Base-by-base conservation (phyloP, 805 yeast species). In the Spathaspora passalidarum region DNA sequence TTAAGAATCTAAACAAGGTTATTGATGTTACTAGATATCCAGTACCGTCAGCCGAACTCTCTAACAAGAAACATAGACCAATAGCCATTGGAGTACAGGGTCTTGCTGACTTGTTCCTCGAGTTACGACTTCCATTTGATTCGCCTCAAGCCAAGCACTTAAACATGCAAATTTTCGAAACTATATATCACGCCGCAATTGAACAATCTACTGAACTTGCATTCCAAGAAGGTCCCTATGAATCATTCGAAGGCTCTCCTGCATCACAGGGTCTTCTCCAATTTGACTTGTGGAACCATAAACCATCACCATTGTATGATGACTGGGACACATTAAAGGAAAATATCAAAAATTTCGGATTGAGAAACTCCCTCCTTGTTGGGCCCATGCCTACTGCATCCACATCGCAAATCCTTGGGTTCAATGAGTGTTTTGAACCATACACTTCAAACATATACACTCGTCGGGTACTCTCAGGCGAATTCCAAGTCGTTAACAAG, bases 331-430 rank as follows among this genome's bases (percentile, higher is more conserved):
- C 65, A 5, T 65, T 89, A 56, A 89, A 86, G 66, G 69, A 67
- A 9, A 69, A 79, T 35, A 74, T 92, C 49, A 68, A 68, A 43
- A 64, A 68, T 50, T 66, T 80, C 57, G 98, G 98, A 40, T 57
- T 92, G 36, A 75, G 97, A 60, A 92, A 92, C 72, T 92, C 97
- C 4, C 69, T 92, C 46, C 65, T 91, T 14, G 87, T 91, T 26
- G 97, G 95, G 1, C 94, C 97, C 44, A 92, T 92, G 98, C 98
- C 98, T 38, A 92, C 98, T 14, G 98, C 98, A 1, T 89, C 97
- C 1, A 92, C 98, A 1, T 92, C 98, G 2, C 97, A 90, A 71
- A 91, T 92, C 43, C 73, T 92, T 43, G 98, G 97, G 34, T 88
- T 79, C 73, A 91, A 83, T 56, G 98, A 92, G 70, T 91, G 97